phyloP scores from a whole-genome alignment of 108 stramenopile genomes.

The Cyclotella baltica region DNA sequence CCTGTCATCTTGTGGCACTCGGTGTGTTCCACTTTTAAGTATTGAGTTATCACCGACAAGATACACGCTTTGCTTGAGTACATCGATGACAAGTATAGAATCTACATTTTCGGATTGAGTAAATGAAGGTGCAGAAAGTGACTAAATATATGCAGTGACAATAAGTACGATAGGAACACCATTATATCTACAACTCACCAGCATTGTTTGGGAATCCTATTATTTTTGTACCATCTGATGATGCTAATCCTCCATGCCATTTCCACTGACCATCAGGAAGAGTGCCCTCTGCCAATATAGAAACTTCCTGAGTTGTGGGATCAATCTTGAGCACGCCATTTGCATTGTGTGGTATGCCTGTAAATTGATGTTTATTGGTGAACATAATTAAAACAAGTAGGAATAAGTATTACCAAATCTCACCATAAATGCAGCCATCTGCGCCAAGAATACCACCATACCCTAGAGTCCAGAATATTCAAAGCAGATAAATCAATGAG shows the following conservation, averaged over 20 bases:
- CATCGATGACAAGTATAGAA: slow-evolving; percentile 63
- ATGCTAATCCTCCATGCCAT: slow-evolving; percentile 77
- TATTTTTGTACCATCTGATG: slow-evolving; percentile 58
- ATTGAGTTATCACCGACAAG: slow-evolving; percentile 52
- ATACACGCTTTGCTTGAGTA: slow-evolving; percentile 49
- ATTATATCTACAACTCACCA: background rate
- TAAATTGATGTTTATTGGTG: background rate
- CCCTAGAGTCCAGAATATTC: background rate
- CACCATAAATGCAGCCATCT: slow-evolving; percentile 65
- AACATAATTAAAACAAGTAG: background rate
- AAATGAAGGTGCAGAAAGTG: too few relatives aligned
- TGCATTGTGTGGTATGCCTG: slow-evolving; percentile 71
- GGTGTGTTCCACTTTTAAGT: slow-evolving; percentile 66
- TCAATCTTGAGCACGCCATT: slow-evolving; percentile 68
- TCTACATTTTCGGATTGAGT: too few relatives aligned
- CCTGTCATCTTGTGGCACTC: slow-evolving; percentile 67
- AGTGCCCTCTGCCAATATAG: slow-evolving; percentile 42
- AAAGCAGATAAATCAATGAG: background rate
- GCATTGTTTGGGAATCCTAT: slow-evolving; percentile 77
- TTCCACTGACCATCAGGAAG: slow-evolving; percentile 68
- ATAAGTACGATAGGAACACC: background rate
- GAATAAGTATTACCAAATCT: background rate
- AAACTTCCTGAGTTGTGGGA: slow-evolving; percentile 61
- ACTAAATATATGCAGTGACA: too few relatives aligned
- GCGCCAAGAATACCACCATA: slow-evolving; percentile 63